These are phyloP conservation scores for Xylogone sp. DNA, from an alignment of 2,329 filamentous ascomycete species.

Conservation along the genomic window DNA sequence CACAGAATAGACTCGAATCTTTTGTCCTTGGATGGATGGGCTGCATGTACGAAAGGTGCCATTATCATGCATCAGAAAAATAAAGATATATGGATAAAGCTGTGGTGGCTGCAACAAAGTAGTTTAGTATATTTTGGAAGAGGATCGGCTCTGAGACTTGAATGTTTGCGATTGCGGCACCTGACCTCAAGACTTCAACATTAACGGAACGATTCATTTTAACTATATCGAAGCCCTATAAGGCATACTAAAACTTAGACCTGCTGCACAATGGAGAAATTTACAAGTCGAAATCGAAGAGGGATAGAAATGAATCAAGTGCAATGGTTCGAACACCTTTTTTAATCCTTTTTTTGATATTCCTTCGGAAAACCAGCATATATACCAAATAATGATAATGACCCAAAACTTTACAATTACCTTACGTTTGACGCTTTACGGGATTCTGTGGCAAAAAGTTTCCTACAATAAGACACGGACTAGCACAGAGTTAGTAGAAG, in stretches of 20 bases:
- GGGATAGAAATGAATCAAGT: background rate
- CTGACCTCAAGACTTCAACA: too few relatives aligned
- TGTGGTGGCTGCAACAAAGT: too few relatives aligned
- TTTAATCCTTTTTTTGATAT: background rate
- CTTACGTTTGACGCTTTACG: conserved; percentile 30
- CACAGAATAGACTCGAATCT: conserved; percentile 29
- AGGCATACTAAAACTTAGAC: too few relatives aligned
- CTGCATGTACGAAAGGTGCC: conserved; percentile 9
- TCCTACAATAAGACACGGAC: conserved; percentile 90
- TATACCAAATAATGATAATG: background rate
- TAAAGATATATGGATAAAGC: background rate
- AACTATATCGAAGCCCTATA: too few relatives aligned
- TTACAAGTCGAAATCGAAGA: background rate
- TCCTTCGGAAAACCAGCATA: conserved; percentile 7
- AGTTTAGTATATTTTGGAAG: too few relatives aligned
- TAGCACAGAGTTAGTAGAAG: conserved; percentile 32
- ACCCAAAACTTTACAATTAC: background rate
- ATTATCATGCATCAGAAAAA: conserved; percentile 7
- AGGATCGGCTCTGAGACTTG: too few relatives aligned
- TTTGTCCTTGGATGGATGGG: conserved; percentile 26
- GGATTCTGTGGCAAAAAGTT: conserved; percentile 91
- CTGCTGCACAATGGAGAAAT: background rate
- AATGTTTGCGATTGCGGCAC: too few relatives aligned
- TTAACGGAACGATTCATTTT: too few relatives aligned
- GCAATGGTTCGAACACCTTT: background rate